phyloP scores from a whole-genome alignment of 345 rosid genomes.

The Eucalyptus curtisii region DNA sequence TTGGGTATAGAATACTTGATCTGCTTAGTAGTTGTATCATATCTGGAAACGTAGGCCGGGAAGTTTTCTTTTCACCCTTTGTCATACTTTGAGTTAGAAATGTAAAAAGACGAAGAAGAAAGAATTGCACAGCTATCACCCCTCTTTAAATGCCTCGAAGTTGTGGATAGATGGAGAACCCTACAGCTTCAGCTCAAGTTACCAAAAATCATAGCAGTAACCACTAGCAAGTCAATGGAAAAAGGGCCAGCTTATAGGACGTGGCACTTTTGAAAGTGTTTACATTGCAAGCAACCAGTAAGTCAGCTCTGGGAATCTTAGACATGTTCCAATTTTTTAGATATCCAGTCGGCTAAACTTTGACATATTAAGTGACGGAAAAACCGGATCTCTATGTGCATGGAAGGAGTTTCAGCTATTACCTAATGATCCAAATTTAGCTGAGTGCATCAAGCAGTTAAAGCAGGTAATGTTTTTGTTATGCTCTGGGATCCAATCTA shows the following conservation, averaged over 20 bases:
- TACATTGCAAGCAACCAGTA: constrained; percentile 21
- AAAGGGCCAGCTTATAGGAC: too few relatives aligned
- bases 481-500: background rate
- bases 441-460: constrained; percentile 3
- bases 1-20: background rate
- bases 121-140: background rate
- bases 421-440: background rate
- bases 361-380: background rate
- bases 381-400: background rate
- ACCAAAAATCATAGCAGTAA: too few relatives aligned
- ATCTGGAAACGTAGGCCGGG: background rate
- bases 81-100: background rate
- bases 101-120: background rate
- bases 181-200: too few relatives aligned
- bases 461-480: background rate
- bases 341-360: background rate
- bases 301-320: background rate
- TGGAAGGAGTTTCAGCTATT: background rate
- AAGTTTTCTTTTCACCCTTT: background rate
- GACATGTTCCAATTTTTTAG: background rate
- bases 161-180: background rate
- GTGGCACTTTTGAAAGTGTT: too few relatives aligned
- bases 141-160: background rate
- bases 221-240: too few relatives aligned
- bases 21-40: background rate